A percentile compares a stretch with the other conserved stretches of the same genome.
phyloP scores from a whole-genome alignment of 768 basidiomycete genomes.

The Rhizopogon sp. region DNA sequence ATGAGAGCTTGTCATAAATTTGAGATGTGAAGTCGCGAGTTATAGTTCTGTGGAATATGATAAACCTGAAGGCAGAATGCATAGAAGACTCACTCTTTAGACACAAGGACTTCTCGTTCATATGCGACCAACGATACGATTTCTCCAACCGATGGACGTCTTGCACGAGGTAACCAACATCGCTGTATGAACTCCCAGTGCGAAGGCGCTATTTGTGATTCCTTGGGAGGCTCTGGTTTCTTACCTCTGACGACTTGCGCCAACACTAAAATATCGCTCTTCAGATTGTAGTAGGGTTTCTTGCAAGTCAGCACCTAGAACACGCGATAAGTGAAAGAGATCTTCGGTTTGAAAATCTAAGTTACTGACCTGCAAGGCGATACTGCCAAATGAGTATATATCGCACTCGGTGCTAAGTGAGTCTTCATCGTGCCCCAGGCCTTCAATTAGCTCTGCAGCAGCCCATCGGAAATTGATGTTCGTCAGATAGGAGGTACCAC shows the following conservation, averaged over 20 bases:
- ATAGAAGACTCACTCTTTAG: too few relatives aligned
- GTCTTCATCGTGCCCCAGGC: not conserved
- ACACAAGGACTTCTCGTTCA: too few relatives aligned
- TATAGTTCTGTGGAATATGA: too few relatives aligned
- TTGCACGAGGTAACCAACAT: constrained; percentile 13
- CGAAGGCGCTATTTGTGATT: not conserved
- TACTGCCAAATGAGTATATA: constrained; percentile 41
- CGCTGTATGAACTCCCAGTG: constrained; percentile 5
- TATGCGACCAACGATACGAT: too few relatives aligned
- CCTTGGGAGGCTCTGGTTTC: not conserved
- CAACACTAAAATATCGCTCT: constrained; percentile 1
- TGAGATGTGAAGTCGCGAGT: too few relatives aligned
- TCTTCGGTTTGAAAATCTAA: constrained; percentile 19
- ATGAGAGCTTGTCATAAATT: too few relatives aligned
- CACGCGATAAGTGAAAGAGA: not conserved
- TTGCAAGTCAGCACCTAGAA: not conserved
- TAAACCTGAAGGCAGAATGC: too few relatives aligned
- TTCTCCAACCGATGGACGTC: too few relatives aligned
- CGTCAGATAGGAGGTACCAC: constrained; percentile 11
- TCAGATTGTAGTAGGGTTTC: not conserved
- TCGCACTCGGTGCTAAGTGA: constrained; percentile 27
- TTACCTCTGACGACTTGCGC: not conserved
- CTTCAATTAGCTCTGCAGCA: constrained; percentile 30
- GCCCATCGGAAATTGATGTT: constrained; percentile 36
- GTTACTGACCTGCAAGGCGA: constrained; percentile 15